Base-by-base conservation (phyloP, 2,329 filamentous ascomycete species). In the Cercospora sojina region DNA sequence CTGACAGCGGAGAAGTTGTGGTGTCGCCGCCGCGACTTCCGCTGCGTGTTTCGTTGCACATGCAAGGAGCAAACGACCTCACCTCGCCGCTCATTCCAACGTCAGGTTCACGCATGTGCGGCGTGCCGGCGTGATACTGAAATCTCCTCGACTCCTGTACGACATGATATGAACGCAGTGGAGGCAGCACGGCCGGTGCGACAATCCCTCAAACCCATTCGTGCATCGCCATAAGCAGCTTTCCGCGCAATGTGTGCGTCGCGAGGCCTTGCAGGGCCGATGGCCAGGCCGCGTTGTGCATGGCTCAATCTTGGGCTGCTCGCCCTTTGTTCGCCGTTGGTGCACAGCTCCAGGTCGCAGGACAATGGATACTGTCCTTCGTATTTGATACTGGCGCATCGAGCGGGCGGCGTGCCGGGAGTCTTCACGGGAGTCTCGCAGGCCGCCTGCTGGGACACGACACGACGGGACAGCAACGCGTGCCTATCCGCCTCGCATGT, bases 51-150 rank as follows among this genome's bases (percentile, higher is more conserved):
- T 35, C 27, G 53, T 56, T 1, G 27, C 53, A 56, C 35, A 53
- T 23, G 62, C 62, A 59, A 64, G 62, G 62, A 35, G 41, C 62
- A 64, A 59, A 64, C 53, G 53, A 32, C 53, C 38, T 63, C 55
- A 38, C 65, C 53, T 64, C 65, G 59, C 32, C 60, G 27, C 29
- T 8, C 65, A 64, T 67, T 67, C 65, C 65, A 59, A 51, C 18
- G 23, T 29, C 41, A 25, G 18, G 59, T 61, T 49, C 59, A 51
- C 25, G 35, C 58, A 43, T 18, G 35, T 49, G 59, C 59, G 41
- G 27, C 55, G 62, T 59, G 43, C 55, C 62, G 55, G 25, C 20
- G 41, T 53, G 29, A 31, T 35, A 59, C 55, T 43, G 29, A 35
- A 63, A 56, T 27, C 49, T 43, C 62, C 38, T 32, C 9, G 16